phyloP scores from a whole-genome alignment of 768 basidiomycete species.

The Suillus tomentosus region DNA sequence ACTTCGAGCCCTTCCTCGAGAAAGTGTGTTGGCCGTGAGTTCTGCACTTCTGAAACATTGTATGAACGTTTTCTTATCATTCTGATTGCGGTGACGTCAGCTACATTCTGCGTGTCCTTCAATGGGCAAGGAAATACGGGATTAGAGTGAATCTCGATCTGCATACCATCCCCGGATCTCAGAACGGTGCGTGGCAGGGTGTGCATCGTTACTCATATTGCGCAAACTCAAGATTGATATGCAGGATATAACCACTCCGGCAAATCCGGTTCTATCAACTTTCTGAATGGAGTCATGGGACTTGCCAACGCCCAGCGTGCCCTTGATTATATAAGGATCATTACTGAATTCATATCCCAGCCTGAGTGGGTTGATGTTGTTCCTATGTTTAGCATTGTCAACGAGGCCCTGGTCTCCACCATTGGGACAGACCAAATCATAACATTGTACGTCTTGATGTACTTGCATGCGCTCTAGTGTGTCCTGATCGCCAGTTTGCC shows the following conservation, averaged over 20 bases:
- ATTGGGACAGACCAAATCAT: constrained; percentile 58
- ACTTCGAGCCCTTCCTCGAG: constrained; percentile 75
- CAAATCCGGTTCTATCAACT: constrained; percentile 63
- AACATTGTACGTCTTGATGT: constrained; percentile 53
- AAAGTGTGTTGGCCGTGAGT: constrained; percentile 73
- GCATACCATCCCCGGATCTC: constrained; percentile 77
- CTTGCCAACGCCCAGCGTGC: constrained; percentile 82
- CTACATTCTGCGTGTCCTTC: constrained; percentile 73
- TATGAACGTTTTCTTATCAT: constrained; percentile 2
- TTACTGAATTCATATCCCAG: constrained; percentile 82
- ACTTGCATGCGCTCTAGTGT: background rate
- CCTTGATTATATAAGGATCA: constrained; percentile 71
- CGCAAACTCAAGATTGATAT: background rate
- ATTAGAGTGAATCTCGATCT: constrained; percentile 82
- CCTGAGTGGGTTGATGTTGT: constrained; percentile 67
- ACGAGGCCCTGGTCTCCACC: constrained; percentile 54
- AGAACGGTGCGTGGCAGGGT: constrained; percentile 53
- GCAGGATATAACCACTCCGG: constrained; percentile 62
- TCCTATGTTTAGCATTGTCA: constrained; percentile 62
- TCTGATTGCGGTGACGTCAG: constrained; percentile 29
- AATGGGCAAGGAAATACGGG: constrained; percentile 90
- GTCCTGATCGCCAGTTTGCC: background rate
- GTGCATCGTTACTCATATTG: background rate
- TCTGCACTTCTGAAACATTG: background rate
- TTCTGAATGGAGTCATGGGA: constrained; percentile 76